Conservation (phyloP, 176 grass and related monocot species). For the Oryza rufipogon region DNA sequence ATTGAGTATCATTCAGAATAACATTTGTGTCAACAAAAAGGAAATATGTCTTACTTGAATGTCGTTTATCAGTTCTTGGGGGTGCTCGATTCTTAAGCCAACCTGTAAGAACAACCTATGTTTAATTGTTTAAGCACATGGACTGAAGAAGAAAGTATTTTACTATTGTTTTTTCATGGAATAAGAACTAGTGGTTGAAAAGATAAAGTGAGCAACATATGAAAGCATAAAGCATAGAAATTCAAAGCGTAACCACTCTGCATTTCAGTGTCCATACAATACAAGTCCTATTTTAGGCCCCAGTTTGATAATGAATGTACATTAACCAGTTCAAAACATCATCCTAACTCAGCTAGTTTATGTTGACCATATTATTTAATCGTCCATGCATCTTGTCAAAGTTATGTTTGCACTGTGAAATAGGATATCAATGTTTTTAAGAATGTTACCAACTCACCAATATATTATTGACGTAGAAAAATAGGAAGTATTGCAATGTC, state of each 20-base stretch:
- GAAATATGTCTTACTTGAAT: constrained; percentile 81
- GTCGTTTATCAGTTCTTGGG: constrained; percentile 87
- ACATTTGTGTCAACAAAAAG: constrained; percentile 26
- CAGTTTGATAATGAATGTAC: constrained; percentile 8
- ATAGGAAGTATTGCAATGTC: background rate
- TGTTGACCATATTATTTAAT: constrained; percentile 14
- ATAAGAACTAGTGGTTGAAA: constrained; percentile 2
- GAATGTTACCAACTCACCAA: background rate
- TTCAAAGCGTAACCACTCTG: background rate
- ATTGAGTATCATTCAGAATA: constrained; percentile 28
- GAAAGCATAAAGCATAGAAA: constrained; percentile 18
- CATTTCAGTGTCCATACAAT: constrained; percentile 2
- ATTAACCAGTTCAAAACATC: background rate
- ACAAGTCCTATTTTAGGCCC: background rate
- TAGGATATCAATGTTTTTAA: background rate
- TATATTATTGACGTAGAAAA: background rate
- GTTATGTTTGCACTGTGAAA: background rate
- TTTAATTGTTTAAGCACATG: background rate
- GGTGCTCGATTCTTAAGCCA: constrained; percentile 94
- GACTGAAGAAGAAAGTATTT: constrained; percentile 16
- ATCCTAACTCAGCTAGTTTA: background rate
- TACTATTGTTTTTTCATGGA: constrained; percentile 29
- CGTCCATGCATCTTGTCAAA: background rate
- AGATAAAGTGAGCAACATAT: constrained; percentile 13
- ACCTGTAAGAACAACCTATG: constrained; percentile 56